Evolutionary conservation across 2,329 filamentous ascomycete species (phyloP), one percentile per base, ranked within the genome.

Genomic region (Fusarium ambrosium): DNA sequence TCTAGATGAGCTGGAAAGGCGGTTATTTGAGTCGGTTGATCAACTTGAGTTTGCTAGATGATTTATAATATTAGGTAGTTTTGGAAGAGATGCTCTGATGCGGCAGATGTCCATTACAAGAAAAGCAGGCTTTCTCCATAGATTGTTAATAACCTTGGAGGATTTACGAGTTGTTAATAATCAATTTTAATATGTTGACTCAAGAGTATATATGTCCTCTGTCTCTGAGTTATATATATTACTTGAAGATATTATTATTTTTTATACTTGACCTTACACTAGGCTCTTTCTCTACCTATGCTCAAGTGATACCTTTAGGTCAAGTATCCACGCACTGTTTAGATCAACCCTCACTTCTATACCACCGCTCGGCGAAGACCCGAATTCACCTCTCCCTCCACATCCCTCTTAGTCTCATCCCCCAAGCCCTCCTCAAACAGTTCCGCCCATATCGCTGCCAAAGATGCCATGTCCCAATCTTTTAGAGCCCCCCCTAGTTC

Each of bases 401-500:
- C 61, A 18, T 53, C 69, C 43, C 81, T 75, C 64, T 74, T 82
- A 8, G 58, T 60, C 27, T 72, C 73, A 72, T 82, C 75, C 20
- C 71, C 14, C 58, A 84, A 27, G 1, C 82, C 82, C 37, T 83
- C 75, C 34, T 84, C 82, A 60, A 84, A 84, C 14, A 82, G 68
- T 14, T 14, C 65, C 6, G 80, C 82, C 83, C 83, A 84, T 18
- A 64, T 71, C n/a, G 48, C 68, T 6, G 82, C 82, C 36, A 84
- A 18, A 6, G 62, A 65, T 11, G 72, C 66, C 59, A 81, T 67
- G n/a, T 82, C 75, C 79, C 79, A 82, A 7, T 34, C 43, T n/a
- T 39, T 56, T 24, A 73, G 39, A 32, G 20, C 27, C 24, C 41
- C 61, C 37, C 37, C 56, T 36, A 86, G 71, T 81, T 93, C 88